These are phyloP conservation scores for Microbotryum intermedium DNA, from an alignment of 1,284 basidiomycete genomes.

Conservation along the genomic window DNA sequence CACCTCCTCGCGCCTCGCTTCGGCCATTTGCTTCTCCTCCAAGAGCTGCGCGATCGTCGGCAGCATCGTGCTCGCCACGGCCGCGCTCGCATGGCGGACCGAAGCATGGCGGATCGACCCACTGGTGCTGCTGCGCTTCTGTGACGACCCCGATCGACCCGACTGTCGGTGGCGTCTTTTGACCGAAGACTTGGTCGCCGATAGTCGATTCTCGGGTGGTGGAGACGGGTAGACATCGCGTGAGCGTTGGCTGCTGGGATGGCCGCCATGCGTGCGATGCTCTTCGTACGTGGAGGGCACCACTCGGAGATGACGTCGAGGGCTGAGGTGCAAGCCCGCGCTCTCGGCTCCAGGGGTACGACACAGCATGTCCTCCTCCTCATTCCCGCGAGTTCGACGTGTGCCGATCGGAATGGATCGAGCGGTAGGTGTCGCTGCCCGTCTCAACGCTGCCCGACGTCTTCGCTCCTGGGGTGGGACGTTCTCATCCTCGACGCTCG, in stretches of 20 bases:
- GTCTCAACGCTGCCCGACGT: neutral
- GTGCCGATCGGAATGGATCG: too few species aligned
- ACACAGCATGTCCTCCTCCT: neutral
- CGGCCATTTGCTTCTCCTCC: neutral
- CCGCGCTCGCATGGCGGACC: neutral
- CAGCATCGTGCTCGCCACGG: neutral
- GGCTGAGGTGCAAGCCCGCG: neutral
- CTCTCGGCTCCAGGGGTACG: neutral
- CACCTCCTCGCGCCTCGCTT: neutral
- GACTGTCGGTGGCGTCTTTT: constrained; percentile 5
- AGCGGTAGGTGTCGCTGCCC: neutral
- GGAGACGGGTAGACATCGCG: constrained; percentile 2
- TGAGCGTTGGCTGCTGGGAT: neutral
- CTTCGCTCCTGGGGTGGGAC: neutral
- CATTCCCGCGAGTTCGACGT: neutral
- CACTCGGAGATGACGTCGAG: neutral
- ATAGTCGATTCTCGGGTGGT: neutral
- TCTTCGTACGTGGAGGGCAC: neutral
- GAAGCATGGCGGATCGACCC: neutral
- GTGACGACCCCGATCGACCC: neutral
- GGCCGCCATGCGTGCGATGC: neutral
- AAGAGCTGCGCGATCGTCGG: neutral
- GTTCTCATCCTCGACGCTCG: too few species aligned
- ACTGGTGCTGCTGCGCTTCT: constrained; percentile 6
- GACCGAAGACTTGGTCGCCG: neutral